These are phyloP conservation scores for Piloderma croceum DNA, from an alignment of 768 basidiomycete species.

Conservation along the genomic window DNA sequence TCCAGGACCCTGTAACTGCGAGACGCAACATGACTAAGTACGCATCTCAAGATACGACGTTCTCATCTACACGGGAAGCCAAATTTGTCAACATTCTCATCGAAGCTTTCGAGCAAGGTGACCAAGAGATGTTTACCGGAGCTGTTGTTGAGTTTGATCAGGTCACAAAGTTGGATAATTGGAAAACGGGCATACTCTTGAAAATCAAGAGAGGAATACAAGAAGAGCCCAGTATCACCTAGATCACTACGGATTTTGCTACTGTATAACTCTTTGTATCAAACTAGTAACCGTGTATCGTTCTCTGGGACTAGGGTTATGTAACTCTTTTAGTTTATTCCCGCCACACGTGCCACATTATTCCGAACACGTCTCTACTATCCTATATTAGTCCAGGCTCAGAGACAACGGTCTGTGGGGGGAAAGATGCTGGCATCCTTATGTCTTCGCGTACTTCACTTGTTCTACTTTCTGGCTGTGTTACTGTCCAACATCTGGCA, in stretches of 20 bases:
- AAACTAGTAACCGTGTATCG: constrained; percentile 22
- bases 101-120: constrained; percentile 70
- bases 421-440: constrained; percentile 41
- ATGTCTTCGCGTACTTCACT: constrained; percentile 53
- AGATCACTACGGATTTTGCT: background rate
- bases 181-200: constrained; percentile 89
- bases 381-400: too few relatives aligned
- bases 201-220: constrained; percentile 83
- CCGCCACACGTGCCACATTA: background rate
- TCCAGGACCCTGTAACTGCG: constrained; percentile 79
- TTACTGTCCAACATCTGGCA: constrained; percentile 36
- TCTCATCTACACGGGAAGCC: constrained; percentile 83
- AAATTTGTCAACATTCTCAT: constrained; percentile 78
- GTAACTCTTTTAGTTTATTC: background rate
- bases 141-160: constrained; percentile 92
- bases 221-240: constrained; percentile 39
- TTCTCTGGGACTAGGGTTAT: constrained; percentile 5
- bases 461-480: constrained; percentile 44
- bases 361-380: background rate
- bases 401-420: too few relatives aligned
- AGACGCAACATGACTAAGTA: constrained; percentile 77
- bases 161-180: constrained; percentile 88
- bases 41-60: constrained; percentile 75
- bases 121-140: constrained; percentile 69
- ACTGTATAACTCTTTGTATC: background rate